Conservation (phyloP, 306 rosid genomes). For the Citrullus colocynthis region DNA sequence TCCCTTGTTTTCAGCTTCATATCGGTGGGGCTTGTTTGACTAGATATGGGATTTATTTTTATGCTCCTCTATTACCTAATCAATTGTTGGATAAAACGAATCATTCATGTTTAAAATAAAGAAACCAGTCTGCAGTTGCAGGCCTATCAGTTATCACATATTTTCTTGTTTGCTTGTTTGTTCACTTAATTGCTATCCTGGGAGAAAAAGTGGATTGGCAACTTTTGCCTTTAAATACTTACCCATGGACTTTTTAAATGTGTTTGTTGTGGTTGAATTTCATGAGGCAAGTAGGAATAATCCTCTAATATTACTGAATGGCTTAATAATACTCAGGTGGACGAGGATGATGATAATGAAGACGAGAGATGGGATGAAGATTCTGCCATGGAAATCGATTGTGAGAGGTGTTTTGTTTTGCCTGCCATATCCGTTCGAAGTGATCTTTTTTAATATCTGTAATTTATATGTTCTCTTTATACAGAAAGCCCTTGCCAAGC, state of each 20-base stretch:
- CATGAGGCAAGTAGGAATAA: neutral
- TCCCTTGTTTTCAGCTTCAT: neutral
- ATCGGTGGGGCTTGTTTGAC: neutral
- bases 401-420: constrained; percentile 30
- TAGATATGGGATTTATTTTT: neutral
- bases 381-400: constrained; percentile 56
- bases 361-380: constrained; percentile 52
- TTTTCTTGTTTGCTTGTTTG: neutral
- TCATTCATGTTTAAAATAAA: neutral
- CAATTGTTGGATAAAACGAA: neutral
- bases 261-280: neutral
- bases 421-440: neutral
- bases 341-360: constrained; percentile 43
- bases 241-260: neutral
- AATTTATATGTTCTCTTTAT: constrained; percentile 14
- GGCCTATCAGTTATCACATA: neutral
- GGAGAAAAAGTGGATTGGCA: neutral
- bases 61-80: neutral
- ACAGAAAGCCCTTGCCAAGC: constrained; percentile 34
- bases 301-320: neutral
- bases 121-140: neutral
- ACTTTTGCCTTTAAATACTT: neutral
- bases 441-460: neutral
- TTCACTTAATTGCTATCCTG: neutral
- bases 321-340: constrained; percentile 21